Base-by-base conservation (phyloP, 2,329 filamentous ascomycete genomes). In the Neonectria faginata region DNA sequence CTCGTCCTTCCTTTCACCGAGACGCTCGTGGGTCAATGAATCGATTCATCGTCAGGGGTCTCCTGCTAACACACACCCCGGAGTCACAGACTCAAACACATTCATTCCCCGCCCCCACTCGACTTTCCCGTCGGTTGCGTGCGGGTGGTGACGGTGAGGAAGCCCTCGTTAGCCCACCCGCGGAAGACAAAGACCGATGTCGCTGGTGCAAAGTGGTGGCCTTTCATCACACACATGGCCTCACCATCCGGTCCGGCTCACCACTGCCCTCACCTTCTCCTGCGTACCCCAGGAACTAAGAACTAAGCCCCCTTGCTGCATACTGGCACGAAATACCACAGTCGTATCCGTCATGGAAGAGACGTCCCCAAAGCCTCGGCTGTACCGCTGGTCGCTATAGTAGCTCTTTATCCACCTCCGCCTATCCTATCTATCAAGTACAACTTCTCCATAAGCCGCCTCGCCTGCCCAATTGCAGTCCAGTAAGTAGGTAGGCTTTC, bases 121-220 rank as follows among this genome's bases (percentile, higher is more conserved):
- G 31, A 33, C 31, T 41, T 41, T 22, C 39, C 44, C n/a, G 22
- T 18, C 31, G n/a, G 39, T 18, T 41, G 39, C 27, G 29, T 41
- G 29, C 42, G 45, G 45, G 45, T 48, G 45, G 25, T 48, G 45
- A 50, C 44, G 31, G 55, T 39, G 42, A 57, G 50, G 54, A 25
- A 58, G 45, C 42, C 55, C 48, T 63, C 25, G 25, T 25, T 51
- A 25, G 53, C 41, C 45, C 59, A 54, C 51, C 45, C 47, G 56
- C 61, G 61, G 61, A 60, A 64, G 50, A 60, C 56, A 51, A 64
- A 64, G 51, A 47, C 61, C 61, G 61, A 64, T 59, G 50, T 54
- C 57, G 52, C 51, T 44, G 41, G 42, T 22, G 50, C 36, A 5
- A 16, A 39, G 36, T 39, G 36, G 39, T 42, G 39, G 39, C n/a